These are phyloP conservation scores for Phoenix dactylifera DNA, from an alignment of 176 grass and related monocot species.

Conservation along the genomic window DNA sequence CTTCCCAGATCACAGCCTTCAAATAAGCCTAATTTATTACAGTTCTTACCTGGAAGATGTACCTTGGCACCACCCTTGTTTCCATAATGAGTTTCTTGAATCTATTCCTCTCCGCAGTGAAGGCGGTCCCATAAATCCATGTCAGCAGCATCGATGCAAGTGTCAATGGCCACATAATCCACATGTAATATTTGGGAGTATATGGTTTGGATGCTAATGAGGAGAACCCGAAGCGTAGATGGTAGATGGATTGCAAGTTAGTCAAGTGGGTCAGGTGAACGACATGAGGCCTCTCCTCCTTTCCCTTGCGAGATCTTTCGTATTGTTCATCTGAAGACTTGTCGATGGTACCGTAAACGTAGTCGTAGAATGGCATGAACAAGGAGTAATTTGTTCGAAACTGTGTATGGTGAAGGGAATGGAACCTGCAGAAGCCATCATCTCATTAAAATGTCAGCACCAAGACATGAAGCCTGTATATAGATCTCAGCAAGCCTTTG, in stretches of 20 bases:
- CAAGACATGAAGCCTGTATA: too few relatives aligned
- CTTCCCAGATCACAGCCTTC: background rate
- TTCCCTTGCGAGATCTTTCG: constrained; percentile 25
- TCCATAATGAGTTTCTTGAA: constrained; percentile 29
- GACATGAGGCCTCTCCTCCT: constrained; percentile 29
- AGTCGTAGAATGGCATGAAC: constrained; percentile 73
- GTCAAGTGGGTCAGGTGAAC: constrained; percentile 73
- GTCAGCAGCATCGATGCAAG: constrained; percentile 9
- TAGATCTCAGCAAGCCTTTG: too few relatives aligned
- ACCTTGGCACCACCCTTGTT: constrained; percentile 53
- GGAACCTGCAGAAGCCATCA: constrained; percentile 30
- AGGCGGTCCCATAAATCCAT: background rate
- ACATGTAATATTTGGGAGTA: background rate
- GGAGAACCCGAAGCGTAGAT: constrained; percentile 34
- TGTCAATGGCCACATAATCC: background rate
- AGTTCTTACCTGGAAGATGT: constrained; percentile 31
- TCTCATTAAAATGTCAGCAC: background rate
- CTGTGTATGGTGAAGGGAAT: constrained; percentile 70
- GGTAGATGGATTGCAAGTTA: constrained; percentile 31
- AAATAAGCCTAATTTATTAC: too few relatives aligned
- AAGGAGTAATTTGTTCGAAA: constrained; percentile 71
- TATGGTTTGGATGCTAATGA: constrained; percentile 41
- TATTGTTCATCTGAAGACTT: constrained; percentile 52
- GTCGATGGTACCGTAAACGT: constrained; percentile 48
- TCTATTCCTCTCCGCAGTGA: constrained; percentile 36